Evolutionary conservation across 2,329 filamentous ascomycete species (phyloP).

Genomic region (Laburnicola sp.): DNA sequence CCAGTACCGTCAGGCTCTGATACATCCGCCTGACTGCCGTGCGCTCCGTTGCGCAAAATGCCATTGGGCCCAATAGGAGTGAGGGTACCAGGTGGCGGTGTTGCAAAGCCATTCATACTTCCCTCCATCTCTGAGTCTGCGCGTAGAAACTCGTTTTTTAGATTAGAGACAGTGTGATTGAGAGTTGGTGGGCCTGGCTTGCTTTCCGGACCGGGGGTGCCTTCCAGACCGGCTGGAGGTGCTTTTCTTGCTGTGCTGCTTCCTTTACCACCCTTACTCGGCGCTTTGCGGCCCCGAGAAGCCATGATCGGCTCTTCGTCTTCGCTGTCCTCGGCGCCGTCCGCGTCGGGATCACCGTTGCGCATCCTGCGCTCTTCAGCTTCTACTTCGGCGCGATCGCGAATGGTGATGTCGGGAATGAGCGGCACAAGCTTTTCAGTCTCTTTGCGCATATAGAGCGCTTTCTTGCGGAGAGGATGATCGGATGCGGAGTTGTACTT

Average conservation of each 20-base stretch:
- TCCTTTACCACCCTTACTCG: slow-evolving; percentile 73
- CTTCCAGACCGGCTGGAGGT: slow-evolving; percentile 72
- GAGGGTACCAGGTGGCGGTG: slow-evolving; percentile 74
- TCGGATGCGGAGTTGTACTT: slow-evolving; percentile 91
- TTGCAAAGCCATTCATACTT: slow-evolving; percentile 80
- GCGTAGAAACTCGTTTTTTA: slow-evolving; percentile 58
- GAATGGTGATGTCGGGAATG: slow-evolving; percentile 89
- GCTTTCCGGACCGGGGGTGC: slow-evolving; percentile 73
- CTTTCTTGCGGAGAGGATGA: slow-evolving; percentile 87
- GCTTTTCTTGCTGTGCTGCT: slow-evolving; percentile 69
- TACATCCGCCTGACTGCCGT: slow-evolving; percentile 74
- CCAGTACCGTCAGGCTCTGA: slow-evolving; percentile 80
- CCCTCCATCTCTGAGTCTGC: slow-evolving; percentile 81
- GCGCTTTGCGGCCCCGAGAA: slow-evolving; percentile 86
- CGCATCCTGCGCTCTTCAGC: slow-evolving; percentile 72
- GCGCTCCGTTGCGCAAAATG: slow-evolving; percentile 58
- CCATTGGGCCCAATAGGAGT: slow-evolving; percentile 77
- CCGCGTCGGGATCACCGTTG: slow-evolving; percentile 77
- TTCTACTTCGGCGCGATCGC: slow-evolving; percentile 91
- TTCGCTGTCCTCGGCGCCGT: slow-evolving; percentile 87
- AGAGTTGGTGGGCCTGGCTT: slow-evolving; percentile 69
- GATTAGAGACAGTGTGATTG: slow-evolving; percentile 52
- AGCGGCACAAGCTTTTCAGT: slow-evolving; percentile 94
- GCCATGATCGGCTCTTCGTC: slow-evolving; percentile 96
- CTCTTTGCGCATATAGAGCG: slow-evolving; percentile 94